Evolutionary conservation across 352 stramenopile species (phyloP).

Genomic region (Phytopythium boreale): DNA sequence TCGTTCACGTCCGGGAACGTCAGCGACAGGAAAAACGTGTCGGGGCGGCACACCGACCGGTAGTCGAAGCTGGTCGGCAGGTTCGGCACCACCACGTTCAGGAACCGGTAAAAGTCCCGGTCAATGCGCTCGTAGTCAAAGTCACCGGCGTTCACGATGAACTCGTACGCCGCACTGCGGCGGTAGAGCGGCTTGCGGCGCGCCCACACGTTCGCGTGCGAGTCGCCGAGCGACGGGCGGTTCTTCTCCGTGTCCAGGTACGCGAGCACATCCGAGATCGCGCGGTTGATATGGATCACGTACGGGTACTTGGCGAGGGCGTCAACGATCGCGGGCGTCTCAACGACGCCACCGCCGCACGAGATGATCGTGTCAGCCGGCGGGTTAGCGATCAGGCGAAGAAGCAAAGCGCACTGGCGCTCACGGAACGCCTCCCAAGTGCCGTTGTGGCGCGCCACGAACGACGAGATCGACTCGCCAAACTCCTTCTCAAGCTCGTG

Average conservation of each 20-base stretch:
- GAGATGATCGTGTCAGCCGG: constrained; percentile 71
- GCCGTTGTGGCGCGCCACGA: constrained; percentile 56
- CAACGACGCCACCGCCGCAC: constrained; percentile 81
- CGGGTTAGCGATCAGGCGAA: constrained; percentile 55
- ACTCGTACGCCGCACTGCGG: constrained; percentile 52
- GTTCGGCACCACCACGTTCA: constrained; percentile 50
- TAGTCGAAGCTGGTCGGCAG: constrained; percentile 50
- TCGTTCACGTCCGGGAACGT: constrained; percentile 65
- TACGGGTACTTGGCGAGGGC: constrained; percentile 62
- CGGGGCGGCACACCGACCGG: constrained; percentile 31
- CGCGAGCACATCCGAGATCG: constrained; percentile 65
- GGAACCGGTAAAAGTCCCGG: constrained; percentile 70
- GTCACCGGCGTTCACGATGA: constrained; percentile 58
- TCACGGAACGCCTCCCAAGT: constrained; percentile 79
- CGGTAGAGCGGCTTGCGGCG: constrained; percentile 57
- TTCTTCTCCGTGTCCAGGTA: constrained; percentile 51
- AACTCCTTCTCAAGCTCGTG: constrained; percentile 65
- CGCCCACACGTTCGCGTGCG: constrained; percentile 55
- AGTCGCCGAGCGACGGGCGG: constrained; percentile 59
- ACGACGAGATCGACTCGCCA: constrained; percentile 61
- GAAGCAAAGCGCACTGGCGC: constrained; percentile 54
- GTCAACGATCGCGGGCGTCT: constrained; percentile 59
- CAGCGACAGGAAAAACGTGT: constrained; percentile 82
- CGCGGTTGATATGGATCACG: constrained; percentile 68
- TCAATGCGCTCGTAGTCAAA: constrained; percentile 51